Conservation (phyloP, 2,329 filamentous ascomycete genomes). For the Juglanconis sp. region DNA sequence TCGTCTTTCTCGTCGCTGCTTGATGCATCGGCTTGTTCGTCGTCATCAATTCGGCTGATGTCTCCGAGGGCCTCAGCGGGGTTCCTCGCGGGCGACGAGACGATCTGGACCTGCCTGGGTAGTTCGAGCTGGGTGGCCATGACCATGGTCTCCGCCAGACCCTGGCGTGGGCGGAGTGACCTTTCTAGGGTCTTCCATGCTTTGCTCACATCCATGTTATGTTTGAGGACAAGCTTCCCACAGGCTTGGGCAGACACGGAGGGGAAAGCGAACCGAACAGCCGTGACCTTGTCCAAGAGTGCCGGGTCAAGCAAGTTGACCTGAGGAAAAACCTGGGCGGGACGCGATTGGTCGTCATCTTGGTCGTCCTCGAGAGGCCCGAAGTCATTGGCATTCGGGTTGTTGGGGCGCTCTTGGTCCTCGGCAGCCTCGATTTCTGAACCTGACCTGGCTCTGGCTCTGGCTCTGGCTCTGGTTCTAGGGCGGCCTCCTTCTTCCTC, state of each 20-base stretch:
- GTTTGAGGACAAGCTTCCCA: slow-evolving; percentile 30
- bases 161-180: slow-evolving; percentile 28
- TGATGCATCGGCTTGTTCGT: not conserved
- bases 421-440: not conserved
- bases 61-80: slow-evolving; percentile 4
- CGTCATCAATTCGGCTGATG: slow-evolving; percentile 13
- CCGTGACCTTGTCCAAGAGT: slow-evolving; percentile 17
- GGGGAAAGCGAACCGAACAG: slow-evolving; percentile 40
- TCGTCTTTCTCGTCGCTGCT: slow-evolving; percentile 17
- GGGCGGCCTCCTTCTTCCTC: slow-evolving; percentile 22
- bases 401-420: not conserved
- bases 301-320: not conserved
- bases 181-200: slow-evolving; percentile 36
- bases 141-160: slow-evolving; percentile 18
- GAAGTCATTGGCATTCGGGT: slow-evolving; percentile 21
- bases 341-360: not conserved
- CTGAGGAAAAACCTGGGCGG: not conserved
- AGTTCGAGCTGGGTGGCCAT: slow-evolving; percentile 16
- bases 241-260: slow-evolving; percentile 32
- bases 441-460: not conserved
- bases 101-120: slow-evolving; percentile 17
- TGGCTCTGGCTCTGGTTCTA: not conserved
- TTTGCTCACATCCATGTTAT: slow-evolving; percentile 31
- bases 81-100: slow-evolving; percentile 14
- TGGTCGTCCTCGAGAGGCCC: not conserved